Evolutionary conservation across 495 filamentous ascomycete genomes (phyloP).

Genomic region (Tuber melanosporum): DNA sequence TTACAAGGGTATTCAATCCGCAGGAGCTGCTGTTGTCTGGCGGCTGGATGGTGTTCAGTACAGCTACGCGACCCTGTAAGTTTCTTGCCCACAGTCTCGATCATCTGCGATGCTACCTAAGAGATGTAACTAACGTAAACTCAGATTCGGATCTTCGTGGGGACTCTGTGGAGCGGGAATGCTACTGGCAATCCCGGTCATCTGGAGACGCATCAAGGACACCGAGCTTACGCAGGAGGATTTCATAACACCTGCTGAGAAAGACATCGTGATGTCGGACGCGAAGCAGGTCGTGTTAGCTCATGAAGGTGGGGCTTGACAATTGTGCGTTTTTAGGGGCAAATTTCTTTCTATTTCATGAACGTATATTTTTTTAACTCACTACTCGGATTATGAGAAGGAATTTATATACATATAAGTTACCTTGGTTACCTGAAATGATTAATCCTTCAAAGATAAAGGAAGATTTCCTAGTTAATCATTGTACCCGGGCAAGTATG

Average conservation of each 20-base stretch:
- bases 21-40: slow-evolving; percentile 86
- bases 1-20: slow-evolving; percentile 95
- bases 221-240: slow-evolving; percentile 40
- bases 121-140: slow-evolving; percentile 7
- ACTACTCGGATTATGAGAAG: not conserved
- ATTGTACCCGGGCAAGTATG: not conserved
- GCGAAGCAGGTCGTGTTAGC: not conserved
- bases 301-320: not conserved
- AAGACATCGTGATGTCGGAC: slow-evolving; percentile 11
- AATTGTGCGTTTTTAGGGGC: not conserved
- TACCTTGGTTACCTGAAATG: not conserved
- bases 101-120: not conserved
- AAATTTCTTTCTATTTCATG: not conserved
- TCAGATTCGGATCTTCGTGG: slow-evolving; percentile 39
- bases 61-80: slow-evolving; percentile 58
- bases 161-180: slow-evolving; percentile 38
- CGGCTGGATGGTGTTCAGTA: slow-evolving; percentile 60
- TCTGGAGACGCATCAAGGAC: slow-evolving; percentile 37
- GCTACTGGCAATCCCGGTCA: slow-evolving; percentile 38
- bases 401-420: not conserved
- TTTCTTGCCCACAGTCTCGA: not conserved
- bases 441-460: not conserved
- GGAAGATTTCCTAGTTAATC: not conserved
- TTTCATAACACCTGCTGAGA: slow-evolving; percentile 31
- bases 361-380: not conserved